Percentiles rank a stretch among this genome's conserved stretches.
Evolutionary conservation across 176 grass and related monocot species (phyloP).

Genomic region (Lolium rigidum): DNA sequence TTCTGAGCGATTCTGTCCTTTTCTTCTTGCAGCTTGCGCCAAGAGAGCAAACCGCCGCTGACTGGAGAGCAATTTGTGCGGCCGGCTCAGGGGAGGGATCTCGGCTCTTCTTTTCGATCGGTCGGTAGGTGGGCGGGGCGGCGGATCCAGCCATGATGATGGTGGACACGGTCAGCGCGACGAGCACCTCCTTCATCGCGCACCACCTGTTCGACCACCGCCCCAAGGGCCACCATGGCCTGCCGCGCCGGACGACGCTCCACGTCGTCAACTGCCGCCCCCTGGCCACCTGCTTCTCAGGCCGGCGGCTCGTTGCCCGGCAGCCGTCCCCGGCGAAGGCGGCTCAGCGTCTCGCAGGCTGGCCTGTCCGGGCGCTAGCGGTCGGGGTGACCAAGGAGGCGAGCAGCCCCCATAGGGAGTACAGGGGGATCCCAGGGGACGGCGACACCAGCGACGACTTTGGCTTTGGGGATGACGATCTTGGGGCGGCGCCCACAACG

Average conservation of each 20-base stretch:
- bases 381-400: slow-evolving; percentile 69
- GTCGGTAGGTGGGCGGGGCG: background rate
- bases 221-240: slow-evolving; percentile 24
- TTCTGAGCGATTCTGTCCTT: background rate
- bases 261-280: slow-evolving; percentile 52
- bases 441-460: slow-evolving; percentile 40
- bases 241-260: too few relatives aligned
- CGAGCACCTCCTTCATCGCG: slow-evolving; percentile 77
- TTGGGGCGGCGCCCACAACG: background rate
- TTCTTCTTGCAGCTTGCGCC: slow-evolving; percentile 39
- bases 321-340: background rate
- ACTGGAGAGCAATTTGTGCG: background rate
- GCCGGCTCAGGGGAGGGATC: background rate
- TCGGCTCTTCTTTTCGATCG: background rate
- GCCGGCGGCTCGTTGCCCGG: slow-evolving; percentile 50
- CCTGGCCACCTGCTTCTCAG: slow-evolving; percentile 45
- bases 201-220: slow-evolving; percentile 64
- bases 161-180: slow-evolving; percentile 76
- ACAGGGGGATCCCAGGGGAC: slow-evolving; percentile 56
- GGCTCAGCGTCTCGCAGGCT: slow-evolving; percentile 39
- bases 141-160: slow-evolving; percentile 56
- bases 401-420: slow-evolving; percentile 51
- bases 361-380: slow-evolving; percentile 56
- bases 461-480: slow-evolving; percentile 14
- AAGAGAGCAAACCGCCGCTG: too few relatives aligned